Conservation (phyloP, 306 rosid genomes). For the Medicago arabica region DNA sequence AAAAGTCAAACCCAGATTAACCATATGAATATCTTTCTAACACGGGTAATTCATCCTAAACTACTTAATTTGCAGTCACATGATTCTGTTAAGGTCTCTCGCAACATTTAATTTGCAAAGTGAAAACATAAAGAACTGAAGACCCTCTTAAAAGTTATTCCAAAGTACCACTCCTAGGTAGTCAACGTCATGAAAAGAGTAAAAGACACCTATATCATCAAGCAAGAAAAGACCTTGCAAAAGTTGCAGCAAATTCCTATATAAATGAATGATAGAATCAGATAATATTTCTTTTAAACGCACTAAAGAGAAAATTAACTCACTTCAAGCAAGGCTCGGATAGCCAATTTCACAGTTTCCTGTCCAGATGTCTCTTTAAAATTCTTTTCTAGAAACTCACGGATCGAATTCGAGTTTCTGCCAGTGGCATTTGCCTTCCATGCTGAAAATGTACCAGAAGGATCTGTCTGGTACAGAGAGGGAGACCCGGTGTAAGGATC, state of each 20-base stretch:
- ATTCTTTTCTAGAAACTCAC: conserved; percentile 95
- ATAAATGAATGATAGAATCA: background rate
- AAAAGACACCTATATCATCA: background rate
- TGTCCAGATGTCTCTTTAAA: conserved; percentile 89
- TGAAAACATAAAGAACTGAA: conserved; percentile 8
- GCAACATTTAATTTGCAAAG: conserved; percentile 12
- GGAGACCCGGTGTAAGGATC: conserved; percentile 83
- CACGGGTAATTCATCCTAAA: conserved; percentile 20
- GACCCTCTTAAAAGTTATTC: background rate
- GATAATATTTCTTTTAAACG: conserved; percentile 16
- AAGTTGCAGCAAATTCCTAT: background rate
- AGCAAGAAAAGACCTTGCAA: conserved; percentile 6
- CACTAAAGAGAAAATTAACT: conserved; percentile 31
- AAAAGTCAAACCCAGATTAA: background rate
- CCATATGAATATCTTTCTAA: background rate
- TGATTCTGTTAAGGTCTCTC: background rate
- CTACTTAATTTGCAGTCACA: background rate
- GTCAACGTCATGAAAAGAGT: background rate
- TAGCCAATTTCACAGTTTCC: conserved; percentile 87
- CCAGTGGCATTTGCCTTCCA: conserved; percentile 99
- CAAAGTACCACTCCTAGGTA: background rate
- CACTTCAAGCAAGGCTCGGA: conserved; percentile 95
- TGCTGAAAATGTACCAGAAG: conserved; percentile 96
- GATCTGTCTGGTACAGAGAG: conserved; percentile 89
- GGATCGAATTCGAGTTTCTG: conserved; percentile 87